A percentile compares a stretch with the other conserved stretches of the same genome.
These are phyloP conservation scores for Umbelopsis sp. DNA, from an alignment of 192 early-diverging fungal species.

Conservation along the genomic window DNA sequence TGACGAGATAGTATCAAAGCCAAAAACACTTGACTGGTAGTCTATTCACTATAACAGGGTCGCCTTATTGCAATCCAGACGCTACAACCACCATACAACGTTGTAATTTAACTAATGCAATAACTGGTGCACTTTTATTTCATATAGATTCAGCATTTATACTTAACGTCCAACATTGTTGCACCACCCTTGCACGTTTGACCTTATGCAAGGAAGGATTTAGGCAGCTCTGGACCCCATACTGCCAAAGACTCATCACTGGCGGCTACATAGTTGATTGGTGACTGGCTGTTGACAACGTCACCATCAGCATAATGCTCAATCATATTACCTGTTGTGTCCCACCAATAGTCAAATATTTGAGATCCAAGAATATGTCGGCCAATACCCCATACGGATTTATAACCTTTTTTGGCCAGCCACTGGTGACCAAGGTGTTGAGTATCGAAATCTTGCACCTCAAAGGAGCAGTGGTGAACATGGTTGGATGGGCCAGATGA, in stretches of 20 bases:
- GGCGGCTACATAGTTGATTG: constrained; percentile 2
- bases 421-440: constrained; percentile 2
- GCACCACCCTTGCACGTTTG: too few species aligned
- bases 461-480: constrained; percentile 16
- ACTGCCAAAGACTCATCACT: constrained; percentile 5
- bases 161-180: too few species aligned
- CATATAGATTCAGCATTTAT: too few species aligned
- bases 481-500: not conserved
- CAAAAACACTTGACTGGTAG: too few species aligned
- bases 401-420: constrained; percentile 14
- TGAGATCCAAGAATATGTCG: constrained; percentile 19
- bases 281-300: constrained; percentile 5
- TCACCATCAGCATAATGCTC: constrained; percentile 20
- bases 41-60: too few species aligned
- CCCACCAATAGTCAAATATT: constrained; percentile 22
- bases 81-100: too few species aligned
- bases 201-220: not conserved
- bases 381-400: constrained; percentile 17
- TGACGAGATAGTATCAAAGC: too few species aligned
- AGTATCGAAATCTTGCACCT: constrained; percentile 16
- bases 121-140: too few species aligned
- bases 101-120: too few species aligned
- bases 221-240: constrained; percentile 15
- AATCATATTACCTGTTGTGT: constrained; percentile 15
- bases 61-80: too few species aligned